These are phyloP conservation scores for Ophiostoma australiae DNA, from an alignment of 2,329 filamentous ascomycete species.

Conservation along the genomic window DNA sequence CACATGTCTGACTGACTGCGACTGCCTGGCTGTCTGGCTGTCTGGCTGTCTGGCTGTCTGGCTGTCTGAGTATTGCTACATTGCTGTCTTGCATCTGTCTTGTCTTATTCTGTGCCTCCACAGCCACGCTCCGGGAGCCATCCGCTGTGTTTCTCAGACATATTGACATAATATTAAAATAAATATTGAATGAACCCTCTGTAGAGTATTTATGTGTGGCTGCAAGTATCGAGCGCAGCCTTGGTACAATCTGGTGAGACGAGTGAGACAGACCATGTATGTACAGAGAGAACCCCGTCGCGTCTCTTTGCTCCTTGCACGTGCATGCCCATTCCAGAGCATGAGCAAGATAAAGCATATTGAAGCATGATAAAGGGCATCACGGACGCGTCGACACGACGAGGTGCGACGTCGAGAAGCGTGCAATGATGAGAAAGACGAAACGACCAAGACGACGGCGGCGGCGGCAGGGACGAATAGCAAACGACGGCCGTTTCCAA, in stretches of 20 bases:
- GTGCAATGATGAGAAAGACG: neutral
- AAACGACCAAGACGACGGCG: neutral
- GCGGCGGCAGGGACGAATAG: neutral
- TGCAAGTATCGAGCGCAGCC: neutral
- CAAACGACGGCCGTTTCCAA: neutral
- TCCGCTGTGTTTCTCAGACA: neutral
- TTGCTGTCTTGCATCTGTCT: conserved; percentile 1
- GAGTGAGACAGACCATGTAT: neutral
- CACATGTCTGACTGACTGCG: neutral
- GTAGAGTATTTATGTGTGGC: neutral
- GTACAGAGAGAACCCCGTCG: neutral
- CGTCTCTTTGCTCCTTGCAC: conserved; percentile 14
- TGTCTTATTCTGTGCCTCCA: neutral
- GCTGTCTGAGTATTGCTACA: neutral
- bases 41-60: too few relatives aligned
- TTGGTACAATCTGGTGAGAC: neutral
- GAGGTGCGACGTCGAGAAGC: neutral
- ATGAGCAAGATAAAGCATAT: too few relatives aligned
- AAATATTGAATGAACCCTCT: neutral
- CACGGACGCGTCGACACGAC: neutral
- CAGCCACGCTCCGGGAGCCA: neutral
- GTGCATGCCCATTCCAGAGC: neutral
- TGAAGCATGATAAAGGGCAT: too few relatives aligned
- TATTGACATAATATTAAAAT: too few relatives aligned
- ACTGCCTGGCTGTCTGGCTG: too few relatives aligned